Evolutionary conservation across 306 rosid genomes (phyloP), one percentile per base, ranked within the genome.

Genomic region (Corylus americana): DNA sequence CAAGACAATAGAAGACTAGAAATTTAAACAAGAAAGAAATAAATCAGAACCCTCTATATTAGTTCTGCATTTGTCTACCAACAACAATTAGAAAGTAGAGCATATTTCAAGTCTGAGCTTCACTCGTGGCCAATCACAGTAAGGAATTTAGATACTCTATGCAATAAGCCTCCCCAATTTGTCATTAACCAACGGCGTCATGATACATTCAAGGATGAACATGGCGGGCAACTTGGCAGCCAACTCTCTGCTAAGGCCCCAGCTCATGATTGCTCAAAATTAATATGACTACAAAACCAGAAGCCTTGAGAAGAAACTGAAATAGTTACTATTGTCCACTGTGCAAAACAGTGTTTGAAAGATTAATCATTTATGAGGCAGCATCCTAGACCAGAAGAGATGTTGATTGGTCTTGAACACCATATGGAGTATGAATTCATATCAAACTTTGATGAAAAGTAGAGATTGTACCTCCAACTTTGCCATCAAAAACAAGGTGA

Each of bases 401-500:
- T 39, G 49, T 10, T 37, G 49, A 67, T 7, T 67, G 49, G 39
- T 18, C n/a, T 27, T 62, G 42, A 29, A 62, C 7, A 29, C 14
- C 69, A 62, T 29, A 4, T 35, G 39, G 18, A 62, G 4, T 11
- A 4, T 9, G 7, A 53, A 14, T 73, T 78, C 27, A 69, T 58
- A 51, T 50, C 37, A 8, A 47, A 27, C 67, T 67, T n/a, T 12
- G 57, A 66, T 72, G 45, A 55, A 75, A 31, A 71, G 50, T 35
- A n/a, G 70, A 51, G 69, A 70, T 4, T 8, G 59, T 89, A 95
- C 99, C 98, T 87, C 94, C 98, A 80, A 95, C 98, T 90, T 95
- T 89, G 70, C 98, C 99, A 66, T 95, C 96, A 58, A 91, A 92
- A 54, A 95, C 92, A 1, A 97, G 99, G 82, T 92, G 98, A 85